These are phyloP conservation scores for Penicillium nucicola DNA, from an alignment of 495 filamentous ascomycete genomes.

Conservation along the genomic window DNA sequence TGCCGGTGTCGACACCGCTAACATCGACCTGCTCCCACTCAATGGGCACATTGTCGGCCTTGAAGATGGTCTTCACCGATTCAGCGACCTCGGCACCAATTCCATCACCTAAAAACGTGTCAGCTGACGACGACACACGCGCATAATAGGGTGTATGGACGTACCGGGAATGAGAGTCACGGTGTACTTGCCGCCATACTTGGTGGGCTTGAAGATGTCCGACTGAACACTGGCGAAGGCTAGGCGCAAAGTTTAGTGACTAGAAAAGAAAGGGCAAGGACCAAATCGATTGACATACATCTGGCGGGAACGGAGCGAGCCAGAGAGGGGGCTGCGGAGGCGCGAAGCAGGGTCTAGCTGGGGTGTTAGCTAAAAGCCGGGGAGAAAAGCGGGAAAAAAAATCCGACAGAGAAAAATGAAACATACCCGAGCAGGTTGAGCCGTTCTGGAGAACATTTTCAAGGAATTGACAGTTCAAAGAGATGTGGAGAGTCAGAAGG, in stretches of 20 bases:
- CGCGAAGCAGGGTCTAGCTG: slow-evolving; percentile 38
- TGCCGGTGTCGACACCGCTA: slow-evolving; percentile 81
- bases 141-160: slow-evolving; percentile 11
- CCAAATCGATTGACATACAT: slow-evolving; percentile 34
- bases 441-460: slow-evolving; percentile 29
- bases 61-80: slow-evolving; percentile 98
- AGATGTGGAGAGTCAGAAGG: slow-evolving; percentile 6
- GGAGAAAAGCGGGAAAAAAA: slow-evolving; percentile 9
- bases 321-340: slow-evolving; percentile 33
- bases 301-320: slow-evolving; percentile 37
- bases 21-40: slow-evolving; percentile 99
- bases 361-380: slow-evolving; percentile 10
- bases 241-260: slow-evolving; percentile 24
- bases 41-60: slow-evolving; percentile 97
- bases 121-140: slow-evolving; percentile 5
- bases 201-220: slow-evolving; percentile 97
- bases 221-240: slow-evolving; percentile 73
- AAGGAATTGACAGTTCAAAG: slow-evolving; percentile 1
- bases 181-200: slow-evolving; percentile 99
- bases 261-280: not conserved
- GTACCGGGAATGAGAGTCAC: slow-evolving; percentile 93
- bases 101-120: slow-evolving; percentile 66
- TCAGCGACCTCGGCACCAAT: slow-evolving; percentile 98
- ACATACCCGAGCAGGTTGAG: slow-evolving; percentile 28
- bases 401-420: not conserved